A percentile compares a stretch with the other conserved stretches of the same genome.
phyloP scores from a whole-genome alignment of 306 rosid genomes.

The Quercus berberidifolia region DNA sequence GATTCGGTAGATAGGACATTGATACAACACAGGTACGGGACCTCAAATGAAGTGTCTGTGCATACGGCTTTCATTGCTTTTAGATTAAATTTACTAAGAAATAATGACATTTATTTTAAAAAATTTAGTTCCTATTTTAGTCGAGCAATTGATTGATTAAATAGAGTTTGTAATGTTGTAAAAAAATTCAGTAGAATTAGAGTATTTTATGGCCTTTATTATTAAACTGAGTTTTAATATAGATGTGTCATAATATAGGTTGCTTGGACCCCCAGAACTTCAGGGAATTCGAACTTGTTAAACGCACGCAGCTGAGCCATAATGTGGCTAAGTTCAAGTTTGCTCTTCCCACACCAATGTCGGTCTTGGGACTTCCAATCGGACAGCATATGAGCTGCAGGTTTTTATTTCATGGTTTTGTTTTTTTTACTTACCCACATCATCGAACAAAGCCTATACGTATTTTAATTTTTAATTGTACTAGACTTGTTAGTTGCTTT shows the following conservation, averaged over 20 bases:
- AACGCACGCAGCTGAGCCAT: slow-evolving; percentile 80
- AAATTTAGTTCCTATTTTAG: too few species aligned
- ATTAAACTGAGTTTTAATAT: too few species aligned
- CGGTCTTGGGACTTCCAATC: slow-evolving; percentile 94
- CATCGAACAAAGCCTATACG: background rate
- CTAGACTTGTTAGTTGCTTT: background rate
- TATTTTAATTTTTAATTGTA: background rate
- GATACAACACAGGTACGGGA: too few species aligned
- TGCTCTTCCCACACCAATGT: slow-evolving; percentile 69
- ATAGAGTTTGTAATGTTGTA: too few species aligned
- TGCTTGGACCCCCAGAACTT: slow-evolving; percentile 70
- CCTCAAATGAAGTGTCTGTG: too few species aligned
- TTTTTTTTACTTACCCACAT: background rate
- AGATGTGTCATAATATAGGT: slow-evolving; percentile 29
- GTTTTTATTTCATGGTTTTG: slow-evolving; percentile 39
- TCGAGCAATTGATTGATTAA: too few species aligned
- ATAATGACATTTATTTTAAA: too few species aligned
- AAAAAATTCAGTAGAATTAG: too few species aligned
- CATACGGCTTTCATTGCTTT: too few species aligned
- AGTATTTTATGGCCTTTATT: too few species aligned
- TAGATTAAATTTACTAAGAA: too few species aligned
- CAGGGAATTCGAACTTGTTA: slow-evolving; percentile 72
- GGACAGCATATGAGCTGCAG: slow-evolving; percentile 99
- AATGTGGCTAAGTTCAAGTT: slow-evolving; percentile 94
- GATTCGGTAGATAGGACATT: too few species aligned